Evolutionary conservation across 2,329 filamentous ascomycete species (phyloP), one percentile per base, ranked within the genome.

Genomic region (Ophiostoma perfectum): DNA sequence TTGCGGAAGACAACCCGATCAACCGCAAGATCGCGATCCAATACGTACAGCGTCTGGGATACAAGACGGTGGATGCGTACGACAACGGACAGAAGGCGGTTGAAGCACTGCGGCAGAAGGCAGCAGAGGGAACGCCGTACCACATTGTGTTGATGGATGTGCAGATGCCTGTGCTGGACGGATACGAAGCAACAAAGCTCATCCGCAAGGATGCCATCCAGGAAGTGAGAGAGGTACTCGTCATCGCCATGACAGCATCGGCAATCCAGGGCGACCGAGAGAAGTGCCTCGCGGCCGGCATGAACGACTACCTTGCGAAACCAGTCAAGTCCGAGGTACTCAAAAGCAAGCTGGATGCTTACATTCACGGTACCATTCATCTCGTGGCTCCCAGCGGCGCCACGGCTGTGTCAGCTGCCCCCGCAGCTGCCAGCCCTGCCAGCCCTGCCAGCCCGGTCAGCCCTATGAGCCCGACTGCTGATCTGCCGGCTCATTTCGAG

Each of bases 221-320:
- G 47, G 85, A 86, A 7, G 92, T 98, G 11, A 85, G 91, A 66
- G 88, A 91, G 72, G 87, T 96, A 1, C 82, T 97, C n/a, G 91
- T 98, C 65, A 97, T 98, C 73, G 94, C 94, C 67, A 97, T 98
- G 94, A 98, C 94, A 0, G 94, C 94, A 0, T 93, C 90, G 39
- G 94, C 94, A 3, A 98, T 98, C 70, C 91, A 95, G 76, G 94
- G 94, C 18, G 94, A 98, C 76, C 85, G 93, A 64, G 94, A 98
- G 77, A 97, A 96, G 79, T 97, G 94, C 73, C 81, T 97, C n/a
- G 92, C 93, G 65, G 92, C 92, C 1, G 94, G 94, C 62, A 98
- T 98, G 94, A 97, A 97, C 77, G 95, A 97, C 75, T 98, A 97
- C 74, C 85, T 97, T 0, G 93, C 94, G 16, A 98, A 98, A 77